Base-by-base conservation (phyloP, 2,329 filamentous ascomycete genomes). In the Calonectria pauciramosa region DNA sequence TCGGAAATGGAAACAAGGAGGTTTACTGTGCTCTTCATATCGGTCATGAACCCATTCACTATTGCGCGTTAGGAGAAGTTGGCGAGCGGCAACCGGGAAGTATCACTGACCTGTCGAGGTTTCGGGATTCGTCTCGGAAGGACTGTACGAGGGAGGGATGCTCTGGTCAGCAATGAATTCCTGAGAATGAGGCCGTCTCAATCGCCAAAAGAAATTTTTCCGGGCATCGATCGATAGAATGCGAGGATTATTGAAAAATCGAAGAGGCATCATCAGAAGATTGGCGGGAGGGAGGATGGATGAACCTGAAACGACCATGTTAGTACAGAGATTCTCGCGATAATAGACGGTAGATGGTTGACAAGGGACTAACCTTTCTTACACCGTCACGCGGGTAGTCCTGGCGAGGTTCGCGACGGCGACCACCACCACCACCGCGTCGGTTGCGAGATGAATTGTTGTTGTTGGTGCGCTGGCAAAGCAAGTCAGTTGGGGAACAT, bases 21-120 rank as follows among this genome's bases (percentile, higher is more conserved):
- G 69, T 83, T 82, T 87, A 90, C 93, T 90, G 84, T 93, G 91
- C 82, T 95, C 94, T 84, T 97, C 94, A 84, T 92, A 98, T 83
- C 93, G 94, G 87, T 98, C 95, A 85, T 98, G 96, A 80, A 98
- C 95, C 96, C 96, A 98, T 89, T 98, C 96, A 83, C 95, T 95
- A 77, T 30, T 69, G 73, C 30, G 1, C 18, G 66, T 81, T 70
- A 82, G 78, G 52, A 41, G 56, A 20, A 26, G 26, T 26, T 28
- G 41, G 28, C 11, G 32, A 26, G 8, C 64, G 59, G 18, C 10
- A 41, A 13, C 44, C 26, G 28, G 56, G 13, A 38, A 28, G 16
- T 64, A 26, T 13, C 64, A 87, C 91, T 76, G 85, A 95, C 94
- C 91, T 91, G 85, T 95, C 93, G 81, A 95, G 88, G 84, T 93